These are phyloP conservation scores for Biscutella laevigata DNA, from an alignment of 441 rosid genomes.

Conservation along the genomic window DNA sequence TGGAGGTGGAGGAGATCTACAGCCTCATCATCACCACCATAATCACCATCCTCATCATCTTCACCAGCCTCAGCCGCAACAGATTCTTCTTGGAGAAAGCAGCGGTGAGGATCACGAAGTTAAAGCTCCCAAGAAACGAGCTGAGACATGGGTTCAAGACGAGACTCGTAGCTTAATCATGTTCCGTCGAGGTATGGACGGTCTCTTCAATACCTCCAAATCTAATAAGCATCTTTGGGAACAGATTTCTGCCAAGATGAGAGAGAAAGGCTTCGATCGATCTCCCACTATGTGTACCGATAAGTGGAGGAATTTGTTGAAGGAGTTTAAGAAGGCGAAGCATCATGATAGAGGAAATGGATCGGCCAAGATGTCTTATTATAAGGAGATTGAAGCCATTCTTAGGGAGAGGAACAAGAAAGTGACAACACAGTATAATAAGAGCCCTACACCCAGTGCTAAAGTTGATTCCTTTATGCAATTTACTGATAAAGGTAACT, in stretches of 20 bases:
- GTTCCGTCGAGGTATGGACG: conserved; percentile 72
- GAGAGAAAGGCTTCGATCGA: conserved; percentile 86
- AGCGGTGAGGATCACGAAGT: conserved; percentile 72
- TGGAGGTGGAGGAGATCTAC: conserved; percentile 42
- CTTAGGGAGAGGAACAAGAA: conserved; percentile 61
- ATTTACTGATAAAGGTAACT: conserved; percentile 51
- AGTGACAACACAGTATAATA: conserved; percentile 32
- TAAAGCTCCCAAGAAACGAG: conserved; percentile 86
- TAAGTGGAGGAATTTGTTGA: conserved; percentile 94
- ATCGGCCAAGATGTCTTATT: conserved; percentile 67
- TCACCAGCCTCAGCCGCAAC: conserved; percentile 34
- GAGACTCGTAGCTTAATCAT: conserved; percentile 74
- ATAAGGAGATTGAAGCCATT: conserved; percentile 82
- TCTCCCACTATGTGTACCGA: conserved; percentile 98
- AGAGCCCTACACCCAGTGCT: conserved; percentile 42
- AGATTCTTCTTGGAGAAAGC: conserved; percentile 65
- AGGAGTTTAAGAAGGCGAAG: conserved; percentile 84
- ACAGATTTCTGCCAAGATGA: conserved; percentile 78
- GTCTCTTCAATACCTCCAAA: conserved; percentile 82
- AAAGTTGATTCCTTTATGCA: conserved; percentile 74
- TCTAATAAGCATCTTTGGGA: conserved; percentile 98
- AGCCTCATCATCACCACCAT: conserved; percentile 36
- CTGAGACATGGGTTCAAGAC: conserved; percentile 96
- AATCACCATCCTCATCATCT: conserved; percentile 18
- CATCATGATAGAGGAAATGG: conserved; percentile 66